phyloP scores from a whole-genome alignment of 2,329 filamentous ascomycete genomes.

The Fusarium lateritium region DNA sequence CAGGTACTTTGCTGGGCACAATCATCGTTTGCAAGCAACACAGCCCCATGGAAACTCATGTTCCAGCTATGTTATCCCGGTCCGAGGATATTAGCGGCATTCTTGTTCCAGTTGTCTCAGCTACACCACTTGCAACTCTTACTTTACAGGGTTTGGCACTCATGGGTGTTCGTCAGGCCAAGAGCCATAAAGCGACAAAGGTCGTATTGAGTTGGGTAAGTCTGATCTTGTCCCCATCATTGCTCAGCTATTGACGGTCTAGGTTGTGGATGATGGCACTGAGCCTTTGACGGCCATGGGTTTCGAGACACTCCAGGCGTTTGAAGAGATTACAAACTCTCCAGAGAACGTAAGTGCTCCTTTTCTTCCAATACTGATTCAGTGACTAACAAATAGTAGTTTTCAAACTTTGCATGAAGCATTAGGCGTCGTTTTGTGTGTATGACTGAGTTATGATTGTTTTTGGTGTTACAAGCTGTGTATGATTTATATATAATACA shows the following conservation, averaged over 20 bases:
- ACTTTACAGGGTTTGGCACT: conserved; percentile 83
- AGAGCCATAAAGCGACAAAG: conserved; percentile 79
- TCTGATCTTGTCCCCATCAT: background rate
- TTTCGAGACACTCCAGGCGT: conserved; percentile 82
- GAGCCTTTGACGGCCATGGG: conserved; percentile 85
- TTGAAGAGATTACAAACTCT: conserved; percentile 83
- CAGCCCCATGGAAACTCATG: conserved; percentile 76
- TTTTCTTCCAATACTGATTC: too few relatives aligned
- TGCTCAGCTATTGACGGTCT: conserved; percentile 31
- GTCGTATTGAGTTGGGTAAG: conserved; percentile 86
- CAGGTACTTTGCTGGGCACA: conserved; percentile 79
- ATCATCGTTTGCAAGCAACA: conserved; percentile 83
- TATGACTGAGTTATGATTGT: background rate
- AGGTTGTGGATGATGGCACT: conserved; percentile 79
- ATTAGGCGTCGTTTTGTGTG: background rate
- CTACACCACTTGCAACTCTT: conserved; percentile 76
- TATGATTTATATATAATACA: too few relatives aligned
- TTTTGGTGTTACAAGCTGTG: background rate
- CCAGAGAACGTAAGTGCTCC: conserved; percentile 61
- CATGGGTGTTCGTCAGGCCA: conserved; percentile 86
- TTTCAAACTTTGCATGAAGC: conserved; percentile 27
- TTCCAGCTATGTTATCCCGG: conserved; percentile 76
- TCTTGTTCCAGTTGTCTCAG: conserved; percentile 82
- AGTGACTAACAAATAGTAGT: conserved; percentile 24
- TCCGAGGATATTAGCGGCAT: conserved; percentile 79